Evolutionary conservation across 2,329 filamentous ascomycete species (phyloP).

Genomic region (Trichoderma citrinoviride): DNA sequence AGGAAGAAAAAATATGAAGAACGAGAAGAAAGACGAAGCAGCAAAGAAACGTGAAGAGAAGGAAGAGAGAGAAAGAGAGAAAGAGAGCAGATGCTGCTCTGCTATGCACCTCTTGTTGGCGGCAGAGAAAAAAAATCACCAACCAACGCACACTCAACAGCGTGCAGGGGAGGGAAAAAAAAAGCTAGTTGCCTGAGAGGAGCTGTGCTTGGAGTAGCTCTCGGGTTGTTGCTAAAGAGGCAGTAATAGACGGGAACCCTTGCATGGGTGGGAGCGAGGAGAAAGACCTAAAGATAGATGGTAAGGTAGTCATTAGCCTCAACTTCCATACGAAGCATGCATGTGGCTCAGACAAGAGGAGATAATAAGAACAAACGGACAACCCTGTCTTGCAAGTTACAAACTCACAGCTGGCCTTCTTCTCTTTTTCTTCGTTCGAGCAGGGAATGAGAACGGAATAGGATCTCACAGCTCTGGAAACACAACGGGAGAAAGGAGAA

Average conservation of each 20-base stretch:
- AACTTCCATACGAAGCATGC: not conserved
- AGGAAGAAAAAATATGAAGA: not conserved
- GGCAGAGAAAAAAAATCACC: not conserved
- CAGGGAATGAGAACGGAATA: not conserved
- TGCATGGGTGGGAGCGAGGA: no score
- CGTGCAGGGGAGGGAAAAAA: not conserved
- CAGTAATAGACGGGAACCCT: no score
- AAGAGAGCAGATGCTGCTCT: not conserved
- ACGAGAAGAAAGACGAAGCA: not conserved
- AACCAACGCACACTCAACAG: not conserved
- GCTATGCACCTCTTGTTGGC: not conserved
- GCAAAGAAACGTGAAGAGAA: not conserved
- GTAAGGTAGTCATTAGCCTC: no score
- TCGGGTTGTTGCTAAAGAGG: no score
- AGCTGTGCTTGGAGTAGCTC: no score
- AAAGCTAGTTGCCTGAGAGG: not conserved
- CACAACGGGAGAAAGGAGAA: no score
- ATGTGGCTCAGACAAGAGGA: not conserved
- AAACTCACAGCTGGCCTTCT: not conserved
- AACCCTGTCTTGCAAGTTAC: no score
- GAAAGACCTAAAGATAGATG: no score
- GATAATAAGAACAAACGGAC: not conserved
- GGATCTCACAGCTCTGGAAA: not conserved
- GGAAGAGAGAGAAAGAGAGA: not conserved
- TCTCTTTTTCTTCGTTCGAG: not conserved